phyloP scores from a whole-genome alignment of 768 basidiomycete species.

The Kwoniella botswanensis region DNA sequence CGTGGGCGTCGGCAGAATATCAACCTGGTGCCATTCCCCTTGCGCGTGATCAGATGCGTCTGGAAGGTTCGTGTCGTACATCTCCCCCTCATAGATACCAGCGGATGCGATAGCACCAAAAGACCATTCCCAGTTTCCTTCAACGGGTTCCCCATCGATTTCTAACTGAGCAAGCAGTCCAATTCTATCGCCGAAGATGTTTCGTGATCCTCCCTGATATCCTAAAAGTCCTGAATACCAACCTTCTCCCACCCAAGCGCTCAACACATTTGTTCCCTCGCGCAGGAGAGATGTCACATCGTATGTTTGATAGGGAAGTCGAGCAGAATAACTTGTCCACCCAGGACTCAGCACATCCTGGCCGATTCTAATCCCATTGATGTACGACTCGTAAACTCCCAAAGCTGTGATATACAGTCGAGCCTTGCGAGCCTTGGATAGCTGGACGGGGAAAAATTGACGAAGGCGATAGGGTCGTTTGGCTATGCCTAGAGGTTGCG shows the following conservation, averaged over 20 bases:
- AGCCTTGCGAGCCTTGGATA: background rate
- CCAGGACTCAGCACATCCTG: constrained; percentile 39
- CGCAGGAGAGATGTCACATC: constrained; percentile 26
- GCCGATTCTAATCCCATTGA: constrained; percentile 38
- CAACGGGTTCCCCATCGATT: constrained; percentile 31
- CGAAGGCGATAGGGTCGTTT: constrained; percentile 30
- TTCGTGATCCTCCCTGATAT: constrained; percentile 15
- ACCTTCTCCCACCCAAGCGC: constrained; percentile 31
- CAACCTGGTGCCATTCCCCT: constrained; percentile 1
- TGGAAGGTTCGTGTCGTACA: constrained; percentile 22
- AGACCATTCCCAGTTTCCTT: constrained; percentile 23
- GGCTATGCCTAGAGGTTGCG: constrained; percentile 1
- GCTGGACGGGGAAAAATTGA: background rate
- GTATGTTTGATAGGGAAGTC: constrained; percentile 35
- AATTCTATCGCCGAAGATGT: constrained; percentile 35
- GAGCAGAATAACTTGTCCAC: constrained; percentile 38
- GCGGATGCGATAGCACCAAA: constrained; percentile 24
- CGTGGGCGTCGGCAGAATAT: constrained; percentile 21
- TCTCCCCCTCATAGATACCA: constrained; percentile 46
- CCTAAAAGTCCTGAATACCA: constrained; percentile 33
- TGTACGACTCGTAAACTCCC: constrained; percentile 35
- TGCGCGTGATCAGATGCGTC: constrained; percentile 3
- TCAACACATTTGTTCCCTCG: constrained; percentile 5
- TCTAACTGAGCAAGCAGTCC: constrained; percentile 43
- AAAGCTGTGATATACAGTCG: constrained; percentile 41